A percentile compares a stretch with the other conserved stretches of the same genome.
These are phyloP conservation scores for Microdochium trichocladiopsis DNA, from an alignment of 2,329 filamentous ascomycete genomes.

Conservation along the genomic window DNA sequence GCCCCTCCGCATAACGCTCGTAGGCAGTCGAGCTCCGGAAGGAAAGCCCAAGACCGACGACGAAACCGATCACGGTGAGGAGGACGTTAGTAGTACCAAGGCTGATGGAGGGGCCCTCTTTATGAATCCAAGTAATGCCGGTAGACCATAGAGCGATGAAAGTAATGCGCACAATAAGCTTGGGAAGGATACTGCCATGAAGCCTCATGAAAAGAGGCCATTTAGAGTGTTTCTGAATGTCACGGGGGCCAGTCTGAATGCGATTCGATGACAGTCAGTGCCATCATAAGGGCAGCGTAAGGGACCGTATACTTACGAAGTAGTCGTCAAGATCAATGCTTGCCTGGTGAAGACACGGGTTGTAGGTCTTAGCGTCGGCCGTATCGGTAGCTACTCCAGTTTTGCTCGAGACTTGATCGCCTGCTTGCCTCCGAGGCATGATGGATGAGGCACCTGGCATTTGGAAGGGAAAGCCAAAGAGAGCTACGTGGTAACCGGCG, in stretches of 20 bases:
- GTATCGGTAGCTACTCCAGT: background rate
- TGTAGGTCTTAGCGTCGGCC: background rate
- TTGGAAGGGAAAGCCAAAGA: no score
- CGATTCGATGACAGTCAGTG: conserved; percentile 1
- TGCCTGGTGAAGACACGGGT: conserved; percentile 20
- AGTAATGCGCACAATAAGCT: conserved; percentile 64
- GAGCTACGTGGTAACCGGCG: background rate
- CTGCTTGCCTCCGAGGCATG: background rate
- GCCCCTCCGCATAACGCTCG: conserved; percentile 57
- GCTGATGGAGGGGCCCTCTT: conserved; percentile 28
- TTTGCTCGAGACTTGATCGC: background rate
- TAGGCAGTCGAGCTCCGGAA: conserved; percentile 77
- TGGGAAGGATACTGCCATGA: conserved; percentile 66
- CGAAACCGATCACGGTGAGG: conserved; percentile 80
- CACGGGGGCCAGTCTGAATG: conserved; percentile 49
- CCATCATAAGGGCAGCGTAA: no score
- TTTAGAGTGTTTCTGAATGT: conserved; percentile 69
- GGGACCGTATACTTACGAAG: no score
- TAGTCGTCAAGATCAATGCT: conserved; percentile 35
- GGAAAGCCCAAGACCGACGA: conserved; percentile 69
- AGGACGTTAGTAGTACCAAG: conserved; percentile 60
- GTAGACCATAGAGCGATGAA: conserved; percentile 61
- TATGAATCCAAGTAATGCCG: conserved; percentile 50
- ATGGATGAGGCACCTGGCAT: background rate
- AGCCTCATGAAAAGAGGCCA: conserved; percentile 71